Evolutionary conservation across 2,329 filamentous ascomycete species (phyloP).

Genomic region (Alternaria tenuissima): DNA sequence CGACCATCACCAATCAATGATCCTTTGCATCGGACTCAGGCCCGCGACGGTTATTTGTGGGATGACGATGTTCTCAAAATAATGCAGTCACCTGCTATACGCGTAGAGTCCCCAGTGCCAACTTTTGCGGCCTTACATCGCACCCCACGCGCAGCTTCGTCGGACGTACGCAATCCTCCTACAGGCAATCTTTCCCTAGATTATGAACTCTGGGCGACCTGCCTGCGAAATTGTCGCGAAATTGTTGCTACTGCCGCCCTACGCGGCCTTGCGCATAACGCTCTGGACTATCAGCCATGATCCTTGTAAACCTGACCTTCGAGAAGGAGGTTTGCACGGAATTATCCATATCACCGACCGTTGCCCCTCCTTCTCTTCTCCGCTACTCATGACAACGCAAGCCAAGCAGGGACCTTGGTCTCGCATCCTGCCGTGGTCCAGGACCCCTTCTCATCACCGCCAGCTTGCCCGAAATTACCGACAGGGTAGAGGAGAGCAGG

Average conservation of each 20-base stretch:
- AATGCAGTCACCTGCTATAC: slow-evolving; percentile 15
- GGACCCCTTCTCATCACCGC: slow-evolving; percentile 15
- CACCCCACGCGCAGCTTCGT: not conserved
- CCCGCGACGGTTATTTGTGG: slow-evolving; percentile 18
- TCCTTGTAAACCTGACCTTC: slow-evolving; percentile 29
- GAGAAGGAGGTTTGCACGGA: slow-evolving; percentile 33
- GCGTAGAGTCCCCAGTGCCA: slow-evolving; percentile 3
- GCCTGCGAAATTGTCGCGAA: slow-evolving; percentile 4
- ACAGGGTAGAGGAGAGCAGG: slow-evolving; percentile 10
- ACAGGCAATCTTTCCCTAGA: slow-evolving; percentile 5
- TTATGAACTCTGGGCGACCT: slow-evolving; percentile 10
- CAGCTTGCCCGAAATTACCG: slow-evolving; percentile 12
- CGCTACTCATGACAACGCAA: slow-evolving; percentile 16
- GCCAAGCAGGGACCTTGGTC: slow-evolving; percentile 17
- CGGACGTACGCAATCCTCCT: slow-evolving; percentile 3
- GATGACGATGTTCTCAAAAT: slow-evolving; percentile 17
- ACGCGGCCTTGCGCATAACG: slow-evolving; percentile 23
- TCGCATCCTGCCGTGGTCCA: slow-evolving; percentile 15
- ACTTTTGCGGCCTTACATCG: slow-evolving; percentile 10
- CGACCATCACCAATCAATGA: slow-evolving; percentile 12
- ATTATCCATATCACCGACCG: slow-evolving; percentile 26
- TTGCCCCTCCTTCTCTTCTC: slow-evolving; percentile 21
- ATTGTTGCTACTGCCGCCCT: slow-evolving; percentile 17
- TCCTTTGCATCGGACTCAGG: slow-evolving; percentile 17
- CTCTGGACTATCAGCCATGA: slow-evolving; percentile 23